Percentiles rank a stretch among this genome's conserved stretches.
phyloP scores from a whole-genome alignment of 192 early-diverging fungal species.

The Fimicolochytrium jonesii region DNA sequence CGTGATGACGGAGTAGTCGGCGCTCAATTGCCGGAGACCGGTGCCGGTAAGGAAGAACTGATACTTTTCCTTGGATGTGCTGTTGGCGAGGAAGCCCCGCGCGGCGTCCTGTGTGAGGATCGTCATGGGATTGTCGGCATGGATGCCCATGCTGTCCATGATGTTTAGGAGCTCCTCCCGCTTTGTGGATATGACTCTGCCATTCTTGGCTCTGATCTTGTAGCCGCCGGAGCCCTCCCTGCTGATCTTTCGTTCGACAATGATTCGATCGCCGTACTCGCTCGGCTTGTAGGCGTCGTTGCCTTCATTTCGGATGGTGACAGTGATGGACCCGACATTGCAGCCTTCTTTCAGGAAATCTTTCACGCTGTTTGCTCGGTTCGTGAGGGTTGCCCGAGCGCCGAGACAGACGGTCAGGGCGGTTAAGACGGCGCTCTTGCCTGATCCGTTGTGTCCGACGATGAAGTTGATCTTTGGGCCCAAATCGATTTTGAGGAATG shows the following conservation, averaged over 20 bases:
- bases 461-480: slow-evolving; percentile 92
- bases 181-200: slow-evolving; percentile 66
- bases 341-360: slow-evolving; percentile 81
- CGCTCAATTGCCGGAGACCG: slow-evolving; percentile 69
- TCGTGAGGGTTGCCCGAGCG: slow-evolving; percentile 82
- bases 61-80: slow-evolving; percentile 84
- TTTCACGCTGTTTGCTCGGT: slow-evolving; percentile 73
- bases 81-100: slow-evolving; percentile 79
- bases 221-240: slow-evolving; percentile 58
- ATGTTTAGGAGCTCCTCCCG: slow-evolving; percentile 81
- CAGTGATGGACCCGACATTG: slow-evolving; percentile 54
- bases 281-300: slow-evolving; percentile 78
- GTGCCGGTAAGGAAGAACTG: slow-evolving; percentile 88
- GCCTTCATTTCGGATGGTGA: slow-evolving; percentile 79
- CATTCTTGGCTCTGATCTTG: slow-evolving; percentile 65
- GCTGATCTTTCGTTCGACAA: slow-evolving; percentile 74
- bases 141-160: slow-evolving; percentile 83
- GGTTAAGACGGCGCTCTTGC: slow-evolving; percentile 95
- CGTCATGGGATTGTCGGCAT: slow-evolving; percentile 91
- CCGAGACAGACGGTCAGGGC: slow-evolving; percentile 89
- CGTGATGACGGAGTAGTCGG: slow-evolving; percentile 52
- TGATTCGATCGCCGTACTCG: slow-evolving; percentile 74
- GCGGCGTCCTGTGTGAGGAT: slow-evolving; percentile 93
- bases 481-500: slow-evolving; percentile 69
- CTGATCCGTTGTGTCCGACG: slow-evolving; percentile 94